Base-by-base conservation (phyloP, 2,329 filamentous ascomycete species). In the Phaeosphaeriaceae sp. region DNA sequence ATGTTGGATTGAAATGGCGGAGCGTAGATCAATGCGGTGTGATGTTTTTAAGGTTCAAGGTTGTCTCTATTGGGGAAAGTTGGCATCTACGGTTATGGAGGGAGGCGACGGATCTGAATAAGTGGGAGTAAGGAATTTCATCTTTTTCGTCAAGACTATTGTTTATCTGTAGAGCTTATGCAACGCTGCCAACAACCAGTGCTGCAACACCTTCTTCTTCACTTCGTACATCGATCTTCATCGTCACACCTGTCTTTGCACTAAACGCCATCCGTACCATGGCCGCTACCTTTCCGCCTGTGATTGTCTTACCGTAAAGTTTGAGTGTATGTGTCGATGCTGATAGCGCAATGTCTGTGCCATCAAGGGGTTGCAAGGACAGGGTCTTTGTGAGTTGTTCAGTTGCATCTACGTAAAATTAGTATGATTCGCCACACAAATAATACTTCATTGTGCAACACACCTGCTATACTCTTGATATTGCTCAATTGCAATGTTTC, bases 311-410 rank as follows among this genome's bases (percentile, higher is more conserved):
- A 71, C 94, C 94, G 73, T 97, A 89, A 29, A 99, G 81, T 79
- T 96, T 97, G 71, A 99, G 87, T 3, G 92, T 92, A 75, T 99
- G 94, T 55, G 92, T 97, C 52, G 87, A 92, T 67, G 88, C 88
- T 69, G 87, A 95, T 61, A 96, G 81, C 0, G 91, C 88, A 32
- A 99, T 87, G 61, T 99, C 94, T 26, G 90, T 96, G 63, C 93
- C 94, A 65, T 99, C 94, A 37, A 99, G 83, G 11, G 94, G 90
- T 74, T 97, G 94, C 67, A 99, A 81, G 26, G 91, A 96, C 20
- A 99, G 83, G 1, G 89, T 83, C 74, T 92, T 90, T 67, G 89
- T 84, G 51, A 99, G 83, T 78, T 94, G 87, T 74, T 97, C 93
- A 37, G 92, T 96, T 18, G 94, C 94, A 76, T 97, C 94, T 90